phyloP scores from a whole-genome alignment of 1,284 basidiomycete species.

The Cutaneotrichosporon curvatum region DNA sequence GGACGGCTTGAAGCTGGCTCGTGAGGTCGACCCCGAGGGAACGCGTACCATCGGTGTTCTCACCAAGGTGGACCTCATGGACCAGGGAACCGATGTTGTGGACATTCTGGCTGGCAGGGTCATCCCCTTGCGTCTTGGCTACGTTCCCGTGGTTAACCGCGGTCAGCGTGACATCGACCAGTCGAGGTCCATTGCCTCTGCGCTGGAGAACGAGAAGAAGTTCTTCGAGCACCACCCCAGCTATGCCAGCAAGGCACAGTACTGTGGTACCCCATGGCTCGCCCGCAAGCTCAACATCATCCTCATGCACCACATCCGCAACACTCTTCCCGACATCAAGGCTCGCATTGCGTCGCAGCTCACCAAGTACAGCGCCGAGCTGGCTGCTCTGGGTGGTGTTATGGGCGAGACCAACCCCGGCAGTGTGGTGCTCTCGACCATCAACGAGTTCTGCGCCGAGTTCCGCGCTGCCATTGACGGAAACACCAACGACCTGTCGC shows the following conservation, averaged over 20 bases:
- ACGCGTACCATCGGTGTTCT: slow-evolving; percentile 92
- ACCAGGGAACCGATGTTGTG: slow-evolving; percentile 92
- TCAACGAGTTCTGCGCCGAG: slow-evolving; percentile 94
- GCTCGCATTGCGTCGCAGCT: slow-evolving; percentile 79
- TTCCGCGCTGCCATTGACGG: slow-evolving; percentile 96
- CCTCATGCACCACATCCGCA: slow-evolving; percentile 95
- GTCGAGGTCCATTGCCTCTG: slow-evolving; percentile 72
- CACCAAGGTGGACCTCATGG: slow-evolving; percentile 98
- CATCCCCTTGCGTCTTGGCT: slow-evolving; percentile 89
- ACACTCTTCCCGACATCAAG: slow-evolving; percentile 96
- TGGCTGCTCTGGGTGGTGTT: slow-evolving; percentile 76
- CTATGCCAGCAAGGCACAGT: slow-evolving; percentile 88
- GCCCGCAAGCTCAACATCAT: slow-evolving; percentile 97
- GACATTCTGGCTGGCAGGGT: slow-evolving; percentile 94
- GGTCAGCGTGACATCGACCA: slow-evolving; percentile 93
- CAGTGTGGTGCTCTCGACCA: slow-evolving; percentile 85
- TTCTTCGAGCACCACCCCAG: slow-evolving; percentile 92
- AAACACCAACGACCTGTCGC: slow-evolving; percentile 85
- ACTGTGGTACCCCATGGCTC: slow-evolving; percentile 96
- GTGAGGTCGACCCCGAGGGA: slow-evolving; percentile 95
- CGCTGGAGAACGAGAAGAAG: slow-evolving; percentile 79
- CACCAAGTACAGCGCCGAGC: slow-evolving; percentile 77
- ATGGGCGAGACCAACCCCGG: slow-evolving; percentile 75
- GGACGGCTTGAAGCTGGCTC: slow-evolving; percentile 90
- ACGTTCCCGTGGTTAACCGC: slow-evolving; percentile 95